Evolutionary conservation across 108 stramenopile genomes (phyloP).

Genomic region (Cyclostephanos invisitatus): DNA sequence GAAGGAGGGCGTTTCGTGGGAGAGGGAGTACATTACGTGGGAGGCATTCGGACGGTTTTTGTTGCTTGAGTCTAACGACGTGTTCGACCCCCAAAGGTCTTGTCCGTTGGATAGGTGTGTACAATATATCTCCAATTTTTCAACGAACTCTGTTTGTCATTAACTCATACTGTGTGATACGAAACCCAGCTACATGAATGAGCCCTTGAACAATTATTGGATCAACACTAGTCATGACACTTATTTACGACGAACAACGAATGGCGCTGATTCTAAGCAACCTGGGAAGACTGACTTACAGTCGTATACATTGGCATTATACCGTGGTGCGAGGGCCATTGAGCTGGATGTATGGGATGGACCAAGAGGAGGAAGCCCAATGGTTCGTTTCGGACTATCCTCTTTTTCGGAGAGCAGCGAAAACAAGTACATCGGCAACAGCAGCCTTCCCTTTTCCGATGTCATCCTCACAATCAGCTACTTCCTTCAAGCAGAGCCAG

Average conservation of each 20-base stretch:
- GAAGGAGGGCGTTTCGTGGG: constrained; percentile 33
- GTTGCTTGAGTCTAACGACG: constrained; percentile 65
- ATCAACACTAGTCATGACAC: constrained; percentile 93
- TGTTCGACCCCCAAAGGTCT: constrained; percentile 58
- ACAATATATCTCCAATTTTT: background rate
- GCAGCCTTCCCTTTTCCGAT: constrained; percentile 36
- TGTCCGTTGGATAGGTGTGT: constrained; percentile 33
- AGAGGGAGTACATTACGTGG: constrained; percentile 56
- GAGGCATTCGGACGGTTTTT: constrained; percentile 59
- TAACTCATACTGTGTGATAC: background rate
- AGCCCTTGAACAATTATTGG: constrained; percentile 90
- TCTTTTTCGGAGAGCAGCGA: constrained; percentile 23
- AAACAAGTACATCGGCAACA: constrained; percentile 10
- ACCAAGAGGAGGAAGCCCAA: constrained; percentile 39
- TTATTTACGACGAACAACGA: constrained; percentile 59
- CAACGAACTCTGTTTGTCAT: background rate
- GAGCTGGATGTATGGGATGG: constrained; percentile 96
- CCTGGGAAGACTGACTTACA: constrained; percentile 48
- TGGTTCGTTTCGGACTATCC: constrained; percentile 26
- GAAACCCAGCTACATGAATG: constrained; percentile 74
- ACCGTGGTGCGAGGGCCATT: constrained; percentile 81
- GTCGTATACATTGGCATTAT: constrained; percentile 64
- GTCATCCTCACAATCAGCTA: constrained; percentile 53
- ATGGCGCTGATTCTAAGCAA: constrained; percentile 16
- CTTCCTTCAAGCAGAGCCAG: constrained; percentile 56